Evolutionary conservation across 208 protist genomes (phyloP), one percentile per base, ranked within the genome.

Genomic region (Herpetomonas samuelpessoai): DNA sequence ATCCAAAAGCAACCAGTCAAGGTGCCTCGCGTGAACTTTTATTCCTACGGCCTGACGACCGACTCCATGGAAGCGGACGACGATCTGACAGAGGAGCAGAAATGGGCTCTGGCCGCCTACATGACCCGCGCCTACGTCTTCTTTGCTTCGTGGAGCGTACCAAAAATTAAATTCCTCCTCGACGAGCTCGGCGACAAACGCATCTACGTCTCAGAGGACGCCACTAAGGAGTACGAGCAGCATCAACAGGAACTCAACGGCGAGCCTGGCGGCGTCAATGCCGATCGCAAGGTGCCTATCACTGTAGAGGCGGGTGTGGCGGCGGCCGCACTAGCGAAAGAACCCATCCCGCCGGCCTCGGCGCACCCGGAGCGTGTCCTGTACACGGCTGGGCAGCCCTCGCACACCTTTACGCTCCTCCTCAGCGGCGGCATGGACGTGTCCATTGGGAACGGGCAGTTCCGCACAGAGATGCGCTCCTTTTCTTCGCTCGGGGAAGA

Each of bases 1-100:
- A 21, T 48, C 1, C 57, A 58, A 19, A 35, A 50, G 16, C 62
- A 62, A 14, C 55, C 48, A 41, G 28, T 48, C 24, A 26, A 49
- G 16, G 30, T 39, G 1, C 81, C 83, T 24, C 79, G 78, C 10
- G 77, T 88, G 6, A 92, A 92, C 56, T 86, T 92, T 38, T 92
- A 84, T 63, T 92, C 86, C 21, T 92, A 86, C 56, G 47, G 62
- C 25, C 55, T 78, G 16, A 26, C 68, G 48, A 22, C 35, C 10
- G 31, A 18, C 2, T 2, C 28, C 2, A 53, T 58, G 21, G 69
- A 35, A 16, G 55, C 25, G 26, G 48, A 50, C 24, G 59, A 54
- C 2, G 39, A 30, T 12, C 57, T 92, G 28, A 76, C 68, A 2
- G 76, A 83, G 14, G 81, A 84, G 24, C 86, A 93, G 51, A 74